phyloP scores from a whole-genome alignment of 768 basidiomycete genomes.

The Lyophyllum decastes region DNA sequence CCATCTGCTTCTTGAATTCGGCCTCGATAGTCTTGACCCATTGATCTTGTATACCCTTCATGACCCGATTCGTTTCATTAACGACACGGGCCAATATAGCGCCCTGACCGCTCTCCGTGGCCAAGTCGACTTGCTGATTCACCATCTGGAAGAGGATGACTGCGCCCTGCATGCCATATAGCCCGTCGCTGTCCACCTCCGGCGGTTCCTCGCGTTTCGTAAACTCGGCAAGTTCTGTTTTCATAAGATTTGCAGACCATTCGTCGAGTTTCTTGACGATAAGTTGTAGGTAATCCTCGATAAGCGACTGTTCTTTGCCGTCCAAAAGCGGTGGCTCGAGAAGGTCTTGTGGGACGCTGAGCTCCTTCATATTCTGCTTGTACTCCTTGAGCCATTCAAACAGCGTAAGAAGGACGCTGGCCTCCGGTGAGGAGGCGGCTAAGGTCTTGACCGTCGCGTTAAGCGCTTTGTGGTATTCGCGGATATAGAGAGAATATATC shows the following conservation, averaged over 20 bases:
- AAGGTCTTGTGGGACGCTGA: slow-evolving; percentile 78
- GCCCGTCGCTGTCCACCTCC: slow-evolving; percentile 84
- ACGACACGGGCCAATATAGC: slow-evolving; percentile 90
- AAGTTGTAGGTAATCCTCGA: slow-evolving; percentile 93
- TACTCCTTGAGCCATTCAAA: slow-evolving; percentile 97
- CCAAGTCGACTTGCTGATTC: slow-evolving; percentile 94
- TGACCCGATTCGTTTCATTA: slow-evolving; percentile 84
- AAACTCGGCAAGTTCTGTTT: slow-evolving; percentile 86
- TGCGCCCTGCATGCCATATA: slow-evolving; percentile 90
- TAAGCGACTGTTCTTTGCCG: slow-evolving; percentile 89
- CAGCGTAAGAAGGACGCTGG: slow-evolving; percentile 82
- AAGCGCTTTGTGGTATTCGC: slow-evolving; percentile 88
- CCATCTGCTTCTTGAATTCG: slow-evolving; percentile 85
- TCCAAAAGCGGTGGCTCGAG: slow-evolving; percentile 91
- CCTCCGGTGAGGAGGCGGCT: slow-evolving; percentile 76
- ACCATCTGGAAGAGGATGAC: slow-evolving; percentile 98
- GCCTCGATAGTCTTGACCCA: slow-evolving; percentile 84
- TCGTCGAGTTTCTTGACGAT: slow-evolving; percentile 96
- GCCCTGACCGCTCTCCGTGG: slow-evolving; percentile 94
- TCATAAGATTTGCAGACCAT: slow-evolving; percentile 94
- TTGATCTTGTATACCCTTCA: slow-evolving; percentile 84
- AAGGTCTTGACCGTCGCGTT: slow-evolving; percentile 73
- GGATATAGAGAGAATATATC: slow-evolving; percentile 79
- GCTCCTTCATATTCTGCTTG: slow-evolving; percentile 92
- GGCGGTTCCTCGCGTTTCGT: slow-evolving; percentile 80